A percentile compares a stretch with the other conserved stretches of the same genome.
phyloP scores from a whole-genome alignment of 2,329 filamentous ascomycete genomes.

The Ampelomyces quisqualis region DNA sequence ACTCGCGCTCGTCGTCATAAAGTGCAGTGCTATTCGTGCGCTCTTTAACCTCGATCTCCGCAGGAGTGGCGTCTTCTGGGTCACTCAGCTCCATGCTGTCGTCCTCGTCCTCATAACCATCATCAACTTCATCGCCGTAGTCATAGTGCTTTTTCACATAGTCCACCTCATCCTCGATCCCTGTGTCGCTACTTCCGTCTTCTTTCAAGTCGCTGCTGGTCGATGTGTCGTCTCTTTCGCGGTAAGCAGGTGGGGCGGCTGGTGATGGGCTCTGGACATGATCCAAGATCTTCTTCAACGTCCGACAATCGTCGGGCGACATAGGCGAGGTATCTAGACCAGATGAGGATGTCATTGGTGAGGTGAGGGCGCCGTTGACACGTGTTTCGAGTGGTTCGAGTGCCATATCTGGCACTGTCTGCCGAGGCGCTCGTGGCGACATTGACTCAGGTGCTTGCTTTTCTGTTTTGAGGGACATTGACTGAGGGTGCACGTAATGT shows the following conservation, averaged over 20 bases:
- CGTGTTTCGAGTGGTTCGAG: conserved; percentile 1
- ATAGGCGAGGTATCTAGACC: neutral
- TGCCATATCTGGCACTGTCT: neutral
- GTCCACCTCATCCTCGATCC: neutral
- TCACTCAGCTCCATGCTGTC: conserved; percentile 21
- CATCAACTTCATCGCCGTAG: conserved; percentile 9
- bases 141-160: neutral
- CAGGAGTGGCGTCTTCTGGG: neutral
- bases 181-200: neutral
- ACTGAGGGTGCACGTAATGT: too few relatives aligned
- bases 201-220: neutral
- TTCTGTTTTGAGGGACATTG: too few relatives aligned
- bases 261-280: conserved; percentile 6
- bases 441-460: too few relatives aligned
- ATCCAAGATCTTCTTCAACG: conserved; percentile 11
- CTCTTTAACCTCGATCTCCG: neutral
- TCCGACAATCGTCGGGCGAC: conserved; percentile 15
- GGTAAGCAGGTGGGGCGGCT: neutral
- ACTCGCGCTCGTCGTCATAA: neutral
- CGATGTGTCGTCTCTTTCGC: neutral
- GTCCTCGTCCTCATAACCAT: conserved; percentile 21
- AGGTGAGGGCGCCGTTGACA: neutral
- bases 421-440: too few relatives aligned
- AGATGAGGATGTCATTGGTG: neutral
- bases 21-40: neutral